Evolutionary conservation across 2,329 filamentous ascomycete genomes (phyloP).

Genomic region (Trichophyton equinum): DNA sequence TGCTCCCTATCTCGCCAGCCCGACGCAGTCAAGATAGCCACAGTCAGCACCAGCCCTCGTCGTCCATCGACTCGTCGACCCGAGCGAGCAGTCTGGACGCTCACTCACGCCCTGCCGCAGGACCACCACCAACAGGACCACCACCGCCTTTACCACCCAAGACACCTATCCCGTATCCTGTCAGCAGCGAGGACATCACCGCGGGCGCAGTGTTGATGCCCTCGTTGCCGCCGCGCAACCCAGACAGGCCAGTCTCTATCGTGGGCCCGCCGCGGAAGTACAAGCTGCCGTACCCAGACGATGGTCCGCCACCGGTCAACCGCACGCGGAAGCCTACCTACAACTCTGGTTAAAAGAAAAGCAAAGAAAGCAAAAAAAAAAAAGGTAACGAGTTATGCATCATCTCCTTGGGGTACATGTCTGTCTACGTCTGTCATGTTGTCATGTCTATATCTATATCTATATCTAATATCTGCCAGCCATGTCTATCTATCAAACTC

Average conservation of each 20-base stretch:
- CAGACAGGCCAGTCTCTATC: constrained; percentile 13
- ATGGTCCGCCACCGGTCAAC: constrained; percentile 70
- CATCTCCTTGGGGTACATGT: not conserved
- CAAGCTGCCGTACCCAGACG: constrained; percentile 63
- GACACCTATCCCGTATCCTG: constrained; percentile 52
- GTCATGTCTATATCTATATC: not conserved
- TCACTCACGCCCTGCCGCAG: constrained; percentile 3
- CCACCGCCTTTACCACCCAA: constrained; percentile 67
- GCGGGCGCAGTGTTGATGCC: constrained; percentile 21
- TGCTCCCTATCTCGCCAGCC: constrained; percentile 17
- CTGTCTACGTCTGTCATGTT: not conserved
- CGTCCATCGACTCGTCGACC: constrained; percentile 21
- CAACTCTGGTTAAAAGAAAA: constrained; percentile 14
- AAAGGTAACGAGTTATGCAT: not conserved
- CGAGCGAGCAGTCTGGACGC: constrained; percentile 23
- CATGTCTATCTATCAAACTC: no score
- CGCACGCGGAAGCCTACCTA: constrained; percentile 76
- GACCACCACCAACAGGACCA: constrained; percentile 12
- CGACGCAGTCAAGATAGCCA: constrained; percentile 26
- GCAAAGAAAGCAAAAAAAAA: not conserved
- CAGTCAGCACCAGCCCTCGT: constrained; percentile 7
- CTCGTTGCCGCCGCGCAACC: constrained; percentile 26
- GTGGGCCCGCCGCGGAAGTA: constrained; percentile 8
- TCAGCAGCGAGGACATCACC: constrained; percentile 10
- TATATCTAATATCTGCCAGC: not conserved